Conservation (phyloP, 2,329 filamentous ascomycete species). For the Colletotrichum somersetense region DNA sequence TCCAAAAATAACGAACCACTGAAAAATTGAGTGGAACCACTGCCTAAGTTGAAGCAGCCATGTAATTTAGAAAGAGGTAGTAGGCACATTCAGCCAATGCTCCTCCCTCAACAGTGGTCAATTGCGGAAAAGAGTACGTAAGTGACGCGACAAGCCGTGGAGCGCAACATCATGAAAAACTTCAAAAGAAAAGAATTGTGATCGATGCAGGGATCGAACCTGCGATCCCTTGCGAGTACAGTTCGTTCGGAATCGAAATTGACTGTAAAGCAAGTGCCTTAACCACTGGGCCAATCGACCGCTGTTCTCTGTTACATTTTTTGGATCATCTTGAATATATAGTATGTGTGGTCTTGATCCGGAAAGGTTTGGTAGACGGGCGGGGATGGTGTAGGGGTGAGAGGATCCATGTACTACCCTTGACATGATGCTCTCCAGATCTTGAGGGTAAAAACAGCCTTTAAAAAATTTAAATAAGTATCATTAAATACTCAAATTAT, state of each 20-base stretch:
- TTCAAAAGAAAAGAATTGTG: constrained; percentile 7
- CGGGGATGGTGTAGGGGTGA: too few relatives aligned
- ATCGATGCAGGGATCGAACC: constrained; percentile 60
- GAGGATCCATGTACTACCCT: too few relatives aligned
- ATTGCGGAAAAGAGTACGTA: not conserved
- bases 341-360: too few relatives aligned
- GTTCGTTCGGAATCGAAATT: too few relatives aligned
- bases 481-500: too few relatives aligned
- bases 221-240: constrained; percentile 59
- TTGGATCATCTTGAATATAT: too few relatives aligned
- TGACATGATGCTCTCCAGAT: too few relatives aligned
- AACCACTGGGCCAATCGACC: constrained; percentile 56
- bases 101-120: not conserved
- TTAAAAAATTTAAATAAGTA: too few relatives aligned
- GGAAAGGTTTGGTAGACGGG: too few relatives aligned
- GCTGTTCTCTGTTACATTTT: too few relatives aligned
- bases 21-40: not conserved
- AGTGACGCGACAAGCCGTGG: not conserved
- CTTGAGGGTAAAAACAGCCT: too few relatives aligned
- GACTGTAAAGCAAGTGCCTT: constrained; percentile 58
- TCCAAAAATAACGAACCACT: not conserved
- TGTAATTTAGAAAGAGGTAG: too few relatives aligned
- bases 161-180: not conserved
- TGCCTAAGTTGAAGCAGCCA: not conserved
- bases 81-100: not conserved